Percentiles rank a stretch among this genome's conserved stretches.
phyloP scores from a whole-genome alignment of 2,329 filamentous ascomycete genomes.

The Cytospora chrysosperma region DNA sequence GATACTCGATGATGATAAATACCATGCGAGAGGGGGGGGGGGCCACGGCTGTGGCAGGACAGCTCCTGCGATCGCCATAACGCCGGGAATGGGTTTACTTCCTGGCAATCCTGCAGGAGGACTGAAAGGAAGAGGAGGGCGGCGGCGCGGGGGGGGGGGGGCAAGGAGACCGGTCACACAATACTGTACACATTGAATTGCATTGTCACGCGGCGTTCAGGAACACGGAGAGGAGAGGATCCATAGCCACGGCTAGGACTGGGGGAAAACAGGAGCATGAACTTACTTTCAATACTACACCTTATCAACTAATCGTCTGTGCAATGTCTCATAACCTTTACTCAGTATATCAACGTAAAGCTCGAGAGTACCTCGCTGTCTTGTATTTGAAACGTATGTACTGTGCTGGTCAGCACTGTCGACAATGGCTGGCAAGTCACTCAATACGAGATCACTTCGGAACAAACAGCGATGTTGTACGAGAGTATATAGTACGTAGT shows the following conservation, averaged over 20 bases:
- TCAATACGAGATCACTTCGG: background rate
- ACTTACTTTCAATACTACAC: background rate
- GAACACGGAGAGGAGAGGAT: background rate
- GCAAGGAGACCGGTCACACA: no score
- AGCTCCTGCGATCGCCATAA: background rate
- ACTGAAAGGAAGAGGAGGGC: background rate
- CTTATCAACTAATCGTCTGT: background rate
- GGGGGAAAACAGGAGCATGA: background rate
- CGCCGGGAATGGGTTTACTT: background rate
- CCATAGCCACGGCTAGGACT: background rate
- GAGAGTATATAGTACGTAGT: background rate
- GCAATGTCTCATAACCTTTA: no score
- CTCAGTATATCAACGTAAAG: background rate
- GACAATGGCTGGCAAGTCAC: no score
- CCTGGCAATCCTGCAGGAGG: no score
- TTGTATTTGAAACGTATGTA: background rate
- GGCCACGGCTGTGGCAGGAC: no score
- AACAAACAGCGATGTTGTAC: background rate
- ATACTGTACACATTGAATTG: constrained; percentile 6
- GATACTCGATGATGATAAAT: no score
- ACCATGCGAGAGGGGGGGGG: no score
- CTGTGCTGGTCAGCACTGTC: background rate
- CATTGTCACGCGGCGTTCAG: constrained; percentile 21
- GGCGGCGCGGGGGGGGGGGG: background rate
- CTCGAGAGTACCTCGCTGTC: no score